phyloP scores from a whole-genome alignment of 495 filamentous ascomycete genomes.

The Neurospora sp. region DNA sequence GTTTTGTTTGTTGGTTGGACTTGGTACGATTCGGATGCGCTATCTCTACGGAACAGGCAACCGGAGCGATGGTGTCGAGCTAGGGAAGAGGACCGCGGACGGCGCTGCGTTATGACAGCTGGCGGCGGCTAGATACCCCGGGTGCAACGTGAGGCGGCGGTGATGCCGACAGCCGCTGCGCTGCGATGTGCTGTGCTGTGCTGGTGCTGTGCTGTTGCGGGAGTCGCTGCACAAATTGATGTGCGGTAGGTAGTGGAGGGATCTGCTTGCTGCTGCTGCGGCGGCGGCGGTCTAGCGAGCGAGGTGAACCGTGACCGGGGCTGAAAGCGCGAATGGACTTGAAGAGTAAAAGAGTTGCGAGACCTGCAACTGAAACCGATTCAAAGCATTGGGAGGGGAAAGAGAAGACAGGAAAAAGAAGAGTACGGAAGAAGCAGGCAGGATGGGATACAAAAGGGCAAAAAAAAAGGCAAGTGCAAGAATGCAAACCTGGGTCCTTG shows the following conservation, averaged over 20 bases:
- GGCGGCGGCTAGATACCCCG: background rate
- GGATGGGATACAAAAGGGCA: slow-evolving; percentile 13
- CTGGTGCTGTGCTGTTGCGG: background rate
- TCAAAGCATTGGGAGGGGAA: background rate
- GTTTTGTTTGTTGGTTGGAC: background rate
- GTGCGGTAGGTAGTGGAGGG: background rate
- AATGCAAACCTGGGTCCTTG: background rate
- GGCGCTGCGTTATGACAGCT: background rate
- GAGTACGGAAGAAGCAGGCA: slow-evolving; percentile 1
- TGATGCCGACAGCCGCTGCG: background rate
- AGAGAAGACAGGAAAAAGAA: background rate
- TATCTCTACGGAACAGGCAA: slow-evolving; percentile 2
- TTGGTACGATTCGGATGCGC: background rate
- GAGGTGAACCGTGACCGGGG: background rate
- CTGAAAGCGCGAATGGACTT: background rate
- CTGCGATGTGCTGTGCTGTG: background rate
- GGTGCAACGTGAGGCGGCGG: background rate
- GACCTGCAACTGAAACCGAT: background rate
- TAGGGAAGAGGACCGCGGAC: background rate
- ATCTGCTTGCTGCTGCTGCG: background rate
- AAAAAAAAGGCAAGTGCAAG: background rate
- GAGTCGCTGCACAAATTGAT: background rate
- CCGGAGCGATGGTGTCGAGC: background rate
- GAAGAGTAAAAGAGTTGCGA: background rate
- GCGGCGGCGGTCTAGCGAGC: background rate